phyloP scores from a whole-genome alignment of 805 yeast genomes.

The Saccharomycopsis olivae region DNA sequence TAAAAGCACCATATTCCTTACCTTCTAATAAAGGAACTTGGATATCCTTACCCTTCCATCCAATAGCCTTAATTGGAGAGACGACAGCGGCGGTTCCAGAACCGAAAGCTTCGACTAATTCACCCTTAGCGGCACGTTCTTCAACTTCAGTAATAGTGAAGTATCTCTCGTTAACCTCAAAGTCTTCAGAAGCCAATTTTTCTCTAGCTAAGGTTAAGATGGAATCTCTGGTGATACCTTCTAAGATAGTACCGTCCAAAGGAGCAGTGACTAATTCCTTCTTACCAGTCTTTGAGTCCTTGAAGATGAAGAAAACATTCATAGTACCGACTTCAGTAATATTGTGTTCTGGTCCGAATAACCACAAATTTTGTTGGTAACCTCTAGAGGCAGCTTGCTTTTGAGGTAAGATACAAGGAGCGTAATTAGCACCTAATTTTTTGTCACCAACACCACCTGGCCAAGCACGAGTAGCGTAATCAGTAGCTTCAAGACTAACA shows the following conservation, averaged over 20 bases:
- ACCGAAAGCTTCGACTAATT: slow-evolving; percentile 90
- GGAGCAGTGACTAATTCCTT: slow-evolving; percentile 94
- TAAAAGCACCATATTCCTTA: slow-evolving; percentile 67
- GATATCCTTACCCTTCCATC: slow-evolving; percentile 65
- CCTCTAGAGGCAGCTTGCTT: slow-evolving; percentile 84
- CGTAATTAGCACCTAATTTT: slow-evolving; percentile 96
- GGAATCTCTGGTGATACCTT: slow-evolving; percentile 94
- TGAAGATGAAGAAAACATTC: slow-evolving; percentile 86
- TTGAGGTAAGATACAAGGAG: slow-evolving; percentile 90
- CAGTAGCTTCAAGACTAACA: slow-evolving; percentile 88
- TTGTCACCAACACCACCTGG: slow-evolving; percentile 97
- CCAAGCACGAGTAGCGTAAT: slow-evolving; percentile 96
- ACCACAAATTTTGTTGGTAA: slow-evolving; percentile 93
- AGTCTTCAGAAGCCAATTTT: slow-evolving; percentile 61
- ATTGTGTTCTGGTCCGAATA: slow-evolving; percentile 67
- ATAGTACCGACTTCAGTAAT: slow-evolving; percentile 97
- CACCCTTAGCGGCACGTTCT: slow-evolving; percentile 68
- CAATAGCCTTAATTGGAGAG: slow-evolving; percentile 82
- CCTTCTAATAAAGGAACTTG: slow-evolving; percentile 73
- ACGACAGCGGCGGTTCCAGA: slow-evolving; percentile 98
- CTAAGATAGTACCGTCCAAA: slow-evolving; percentile 91
- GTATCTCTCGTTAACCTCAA: slow-evolving; percentile 79
- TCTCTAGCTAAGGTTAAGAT: slow-evolving; percentile 67
- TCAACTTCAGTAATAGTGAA: slow-evolving; percentile 72
- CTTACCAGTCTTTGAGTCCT: slow-evolving; percentile 64